Evolutionary conservation across 2,329 filamentous ascomycete species (phyloP), one percentile per base, ranked within the genome.

Genomic region (Trichoderma koningiopsis): DNA sequence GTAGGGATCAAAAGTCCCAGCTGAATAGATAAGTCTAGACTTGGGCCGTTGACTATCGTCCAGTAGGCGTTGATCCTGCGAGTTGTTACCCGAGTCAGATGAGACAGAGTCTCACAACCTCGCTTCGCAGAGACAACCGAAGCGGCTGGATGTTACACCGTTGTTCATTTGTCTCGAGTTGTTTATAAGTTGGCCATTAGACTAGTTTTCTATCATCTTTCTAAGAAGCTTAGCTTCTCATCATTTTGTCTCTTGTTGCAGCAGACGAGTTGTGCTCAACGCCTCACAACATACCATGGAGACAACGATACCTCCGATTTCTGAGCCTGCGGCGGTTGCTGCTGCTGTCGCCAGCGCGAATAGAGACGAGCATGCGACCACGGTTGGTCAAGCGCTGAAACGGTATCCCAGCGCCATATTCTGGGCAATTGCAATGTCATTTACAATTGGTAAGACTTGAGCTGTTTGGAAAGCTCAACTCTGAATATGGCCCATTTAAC

Each of bases 341-440:
- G 68, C 55, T n/a, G 69, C 68, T 16, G 64, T 70, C 14, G 69
- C 66, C 43, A 68, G 66, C 49, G 72, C 73, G 29, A 73, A 72
- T 31, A 59, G 71, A 14, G 70, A 73, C 24, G 74, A 76, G 64
- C 74, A 75, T 55, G 70, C 64, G 35, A 72, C 71, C 11, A 75
- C 72, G 0, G 58, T 75, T 19, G 49, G 69, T n/a, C 69, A 76
- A 35, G 74, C 74, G 5, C 53, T 76, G 16, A 60, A 62, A 6
- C 69, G 72, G 27, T 75, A 76, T 70, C 76, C 73, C 53, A 76
- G 75, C 71, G 78, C 78, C 14, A 75, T 78, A 35, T 72, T 73
- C 40, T 79, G 77, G 77, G 77, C 76, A 2, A 66, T 76, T 27
- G 70, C 77, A 24, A 71, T 80, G 69, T 70, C 69, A 3, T 64